Percentiles rank a stretch among this genome's conserved stretches.
phyloP scores from a whole-genome alignment of 306 rosid genomes.

The Trichosanthes truncata region DNA sequence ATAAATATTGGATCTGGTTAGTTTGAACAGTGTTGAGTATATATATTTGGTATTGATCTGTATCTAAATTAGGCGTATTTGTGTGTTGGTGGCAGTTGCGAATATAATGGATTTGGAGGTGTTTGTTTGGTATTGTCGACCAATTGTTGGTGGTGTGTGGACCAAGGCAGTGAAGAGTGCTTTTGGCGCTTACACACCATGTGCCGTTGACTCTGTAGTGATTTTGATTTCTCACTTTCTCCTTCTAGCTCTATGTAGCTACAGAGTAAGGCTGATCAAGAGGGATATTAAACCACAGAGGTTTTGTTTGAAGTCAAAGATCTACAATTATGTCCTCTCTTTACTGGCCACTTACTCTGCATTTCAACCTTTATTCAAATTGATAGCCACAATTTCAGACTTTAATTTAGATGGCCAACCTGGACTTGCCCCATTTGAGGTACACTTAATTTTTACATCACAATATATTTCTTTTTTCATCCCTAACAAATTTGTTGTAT shows the following conservation, averaged over 20 bases:
- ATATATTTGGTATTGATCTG: too few species aligned
- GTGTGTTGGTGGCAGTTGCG: not conserved
- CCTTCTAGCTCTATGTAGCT: conserved; percentile 58
- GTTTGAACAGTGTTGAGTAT: too few species aligned
- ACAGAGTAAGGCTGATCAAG: conserved; percentile 59
- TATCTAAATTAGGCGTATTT: too few species aligned
- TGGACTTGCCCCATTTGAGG: conserved; percentile 83
- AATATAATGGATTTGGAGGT: conserved; percentile 69
- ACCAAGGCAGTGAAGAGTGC: conserved; percentile 48
- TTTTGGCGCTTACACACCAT: conserved; percentile 79
- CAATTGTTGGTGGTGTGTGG: conserved; percentile 70
- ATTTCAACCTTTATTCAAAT: conserved; percentile 68
- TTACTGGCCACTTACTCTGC: conserved; percentile 52
- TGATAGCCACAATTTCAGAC: conserved; percentile 46
- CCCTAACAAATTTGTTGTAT: too few species aligned
- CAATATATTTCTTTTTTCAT: too few species aligned
- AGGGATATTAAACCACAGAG: conserved; percentile 53
- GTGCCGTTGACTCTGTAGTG: conserved; percentile 63
- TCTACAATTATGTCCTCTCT: conserved; percentile 62
- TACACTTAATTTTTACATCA: too few species aligned
- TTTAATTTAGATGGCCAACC: conserved; percentile 64
- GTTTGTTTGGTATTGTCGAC: conserved; percentile 69
- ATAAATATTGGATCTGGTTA: too few species aligned
- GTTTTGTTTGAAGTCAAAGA: conserved; percentile 58
- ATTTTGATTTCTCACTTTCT: conserved; percentile 47